phyloP scores from a whole-genome alignment of 352 stramenopile genomes.

The Globisporangium recalcitrans region DNA sequence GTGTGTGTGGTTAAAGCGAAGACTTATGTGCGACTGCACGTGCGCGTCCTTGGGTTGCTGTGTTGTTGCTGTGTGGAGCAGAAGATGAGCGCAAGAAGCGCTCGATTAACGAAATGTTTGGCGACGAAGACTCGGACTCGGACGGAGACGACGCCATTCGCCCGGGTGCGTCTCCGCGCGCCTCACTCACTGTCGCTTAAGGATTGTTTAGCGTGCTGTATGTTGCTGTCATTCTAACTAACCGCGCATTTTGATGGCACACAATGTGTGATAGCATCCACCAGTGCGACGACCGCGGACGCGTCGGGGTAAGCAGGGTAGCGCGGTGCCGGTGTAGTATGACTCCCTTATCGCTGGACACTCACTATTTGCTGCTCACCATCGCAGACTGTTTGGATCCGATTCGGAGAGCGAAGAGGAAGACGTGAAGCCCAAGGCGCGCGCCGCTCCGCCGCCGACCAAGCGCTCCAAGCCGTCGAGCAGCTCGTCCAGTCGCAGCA shows the following conservation, averaged over 20 bases:
- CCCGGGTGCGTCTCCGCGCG: slow-evolving; percentile 25
- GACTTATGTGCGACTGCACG: not conserved
- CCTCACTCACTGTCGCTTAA: not conserved
- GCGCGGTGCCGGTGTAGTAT: not conserved
- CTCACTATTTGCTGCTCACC: not conserved
- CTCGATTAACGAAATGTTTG: slow-evolving; percentile 87
- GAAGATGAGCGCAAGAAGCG: slow-evolving; percentile 81
- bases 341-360: not conserved
- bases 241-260: not conserved
- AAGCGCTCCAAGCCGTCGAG: slow-evolving; percentile 44
- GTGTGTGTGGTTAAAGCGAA: not conserved
- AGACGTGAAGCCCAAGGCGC: slow-evolving; percentile 37
- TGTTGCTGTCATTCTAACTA: not conserved
- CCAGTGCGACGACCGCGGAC: slow-evolving; percentile 47
- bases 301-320: slow-evolving; percentile 50
- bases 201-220: too few species aligned
- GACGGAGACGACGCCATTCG: slow-evolving; percentile 53
- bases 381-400: slow-evolving; percentile 72
- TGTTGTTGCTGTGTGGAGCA: slow-evolving; percentile 14
- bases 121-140: slow-evolving; percentile 76
- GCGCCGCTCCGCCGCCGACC: slow-evolving; percentile 30
- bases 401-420: slow-evolving; percentile 85
- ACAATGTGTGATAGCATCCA: slow-evolving; percentile 22
- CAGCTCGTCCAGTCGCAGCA: slow-evolving; percentile 10
- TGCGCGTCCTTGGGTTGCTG: not conserved